Percentiles rank a stretch among this genome's conserved stretches.
phyloP scores from a whole-genome alignment of 169 alveolate genomes.

The Plasmodium billcollinsi region DNA sequence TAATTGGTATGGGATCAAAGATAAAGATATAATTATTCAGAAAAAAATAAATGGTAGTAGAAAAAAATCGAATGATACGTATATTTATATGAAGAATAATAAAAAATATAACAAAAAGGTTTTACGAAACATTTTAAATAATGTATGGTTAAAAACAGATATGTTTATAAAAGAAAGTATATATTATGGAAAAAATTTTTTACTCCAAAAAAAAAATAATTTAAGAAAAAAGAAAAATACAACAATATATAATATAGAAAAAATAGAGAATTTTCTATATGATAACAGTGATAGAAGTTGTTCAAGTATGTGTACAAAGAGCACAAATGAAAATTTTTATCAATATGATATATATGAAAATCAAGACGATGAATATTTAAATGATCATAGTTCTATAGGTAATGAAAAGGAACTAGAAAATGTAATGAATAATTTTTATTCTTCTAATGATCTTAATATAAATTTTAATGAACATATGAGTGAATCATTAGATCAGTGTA shows the following conservation, averaged over 20 bases:
- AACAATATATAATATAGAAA: conserved; percentile 6
- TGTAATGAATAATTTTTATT: conserved; percentile 6
- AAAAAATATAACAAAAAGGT: conserved; percentile 27
- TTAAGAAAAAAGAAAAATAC: conserved; percentile 3
- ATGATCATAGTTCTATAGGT: not conserved
- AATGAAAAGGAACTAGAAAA: conserved; percentile 16
- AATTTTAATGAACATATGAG: conserved; percentile 31
- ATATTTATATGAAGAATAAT: conserved; percentile 36
- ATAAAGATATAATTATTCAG: not conserved
- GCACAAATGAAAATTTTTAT: too few relatives aligned
- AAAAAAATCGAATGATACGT: conserved; percentile 1
- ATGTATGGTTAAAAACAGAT: conserved; percentile 61
- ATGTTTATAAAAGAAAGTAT: conserved; percentile 48
- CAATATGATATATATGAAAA: too few relatives aligned
- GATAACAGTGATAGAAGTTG: conserved; percentile 11
- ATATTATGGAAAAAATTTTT: conserved; percentile 48
- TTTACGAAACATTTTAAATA: conserved; percentile 48
- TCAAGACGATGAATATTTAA: too few relatives aligned
- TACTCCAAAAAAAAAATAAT: conserved; percentile 11
- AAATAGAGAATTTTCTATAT: conserved; percentile 19
- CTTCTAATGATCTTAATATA: conserved; percentile 35
- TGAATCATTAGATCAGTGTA: conserved; percentile 14
- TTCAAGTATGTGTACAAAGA: conserved; percentile 1
- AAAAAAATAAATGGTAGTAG: not conserved
- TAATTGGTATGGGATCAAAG: not conserved